Evolutionary conservation across 805 yeast genomes (phyloP).

Genomic region (Wilhelminamyces savonicus): DNA sequence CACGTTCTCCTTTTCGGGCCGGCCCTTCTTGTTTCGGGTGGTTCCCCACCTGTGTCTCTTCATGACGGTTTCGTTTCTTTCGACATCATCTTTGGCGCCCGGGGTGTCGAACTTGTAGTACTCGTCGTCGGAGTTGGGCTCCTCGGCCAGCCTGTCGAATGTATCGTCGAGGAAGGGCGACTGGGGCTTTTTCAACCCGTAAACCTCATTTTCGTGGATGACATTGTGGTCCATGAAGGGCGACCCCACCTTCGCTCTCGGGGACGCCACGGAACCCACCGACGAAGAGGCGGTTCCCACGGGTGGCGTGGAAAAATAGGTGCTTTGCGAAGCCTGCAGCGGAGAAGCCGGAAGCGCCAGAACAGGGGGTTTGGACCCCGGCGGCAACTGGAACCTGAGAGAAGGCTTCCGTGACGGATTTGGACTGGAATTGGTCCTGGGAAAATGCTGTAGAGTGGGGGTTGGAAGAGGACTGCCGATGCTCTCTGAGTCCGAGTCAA

Average conservation of each 20-base stretch:
- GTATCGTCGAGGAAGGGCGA: conserved; percentile 21
- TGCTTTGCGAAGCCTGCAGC: too few species aligned
- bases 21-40: conserved; percentile 66
- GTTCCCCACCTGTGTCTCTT: conserved; percentile 90
- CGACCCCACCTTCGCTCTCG: conserved; percentile 10
- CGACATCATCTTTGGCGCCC: conserved; percentile 8
- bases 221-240: conserved; percentile 23
- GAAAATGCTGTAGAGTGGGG: too few species aligned
- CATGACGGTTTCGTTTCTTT: conserved; percentile 45
- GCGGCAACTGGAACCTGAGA: too few species aligned
- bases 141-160: too few species aligned
- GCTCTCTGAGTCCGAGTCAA: conserved; percentile 7
- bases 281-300: not conserved
- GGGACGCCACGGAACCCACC: conserved; percentile 1
- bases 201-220: conserved; percentile 19
- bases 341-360: too few species aligned
- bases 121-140: conserved; percentile 1
- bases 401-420: too few species aligned
- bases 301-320: not conserved
- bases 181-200: conserved; percentile 16
- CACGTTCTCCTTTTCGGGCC: conserved; percentile 43
- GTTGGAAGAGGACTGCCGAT: conserved; percentile 18
- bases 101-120: conserved; percentile 12
- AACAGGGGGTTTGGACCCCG: too few species aligned
- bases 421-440: too few species aligned